A percentile compares a stretch with the other conserved stretches of the same genome.
These are phyloP conservation scores for Jatropha curcas DNA, from an alignment of 345 rosid genomes.

Conservation along the genomic window DNA sequence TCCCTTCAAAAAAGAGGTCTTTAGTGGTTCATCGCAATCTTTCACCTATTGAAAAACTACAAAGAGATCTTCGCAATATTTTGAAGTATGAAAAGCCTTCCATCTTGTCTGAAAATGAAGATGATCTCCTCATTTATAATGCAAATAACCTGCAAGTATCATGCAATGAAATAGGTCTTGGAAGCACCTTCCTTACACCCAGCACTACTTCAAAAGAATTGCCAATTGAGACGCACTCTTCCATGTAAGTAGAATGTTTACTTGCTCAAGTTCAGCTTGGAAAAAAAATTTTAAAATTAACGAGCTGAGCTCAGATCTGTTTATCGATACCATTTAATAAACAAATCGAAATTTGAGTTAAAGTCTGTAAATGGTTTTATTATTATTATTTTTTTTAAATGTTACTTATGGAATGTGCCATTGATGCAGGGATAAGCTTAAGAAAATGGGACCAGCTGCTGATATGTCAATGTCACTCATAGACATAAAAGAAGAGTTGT, in stretches of 20 bases:
- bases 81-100: neutral
- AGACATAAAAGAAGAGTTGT: neutral
- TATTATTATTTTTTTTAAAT: neutral
- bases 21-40: neutral
- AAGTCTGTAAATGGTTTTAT: too few relatives aligned
- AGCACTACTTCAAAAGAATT: neutral
- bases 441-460: neutral
- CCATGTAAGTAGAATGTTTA: neutral
- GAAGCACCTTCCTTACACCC: slow-evolving; percentile 30
- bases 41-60: slow-evolving; percentile 29
- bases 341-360: too few relatives aligned
- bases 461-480: neutral
- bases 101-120: neutral
- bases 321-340: too few relatives aligned
- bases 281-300: too few relatives aligned
- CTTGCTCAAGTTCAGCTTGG: too few relatives aligned
- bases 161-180: slow-evolving; percentile 38
- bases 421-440: neutral
- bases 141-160: slow-evolving; percentile 10
- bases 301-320: too few relatives aligned
- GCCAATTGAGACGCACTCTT: too few relatives aligned
- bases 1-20: slow-evolving; percentile 28
- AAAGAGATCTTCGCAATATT: slow-evolving; percentile 27
- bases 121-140: slow-evolving; percentile 33
- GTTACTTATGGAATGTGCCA: too few relatives aligned